Evolutionary conservation across 2,329 filamentous ascomycete genomes (phyloP).

Genomic region (Camillea tinctor): DNA sequence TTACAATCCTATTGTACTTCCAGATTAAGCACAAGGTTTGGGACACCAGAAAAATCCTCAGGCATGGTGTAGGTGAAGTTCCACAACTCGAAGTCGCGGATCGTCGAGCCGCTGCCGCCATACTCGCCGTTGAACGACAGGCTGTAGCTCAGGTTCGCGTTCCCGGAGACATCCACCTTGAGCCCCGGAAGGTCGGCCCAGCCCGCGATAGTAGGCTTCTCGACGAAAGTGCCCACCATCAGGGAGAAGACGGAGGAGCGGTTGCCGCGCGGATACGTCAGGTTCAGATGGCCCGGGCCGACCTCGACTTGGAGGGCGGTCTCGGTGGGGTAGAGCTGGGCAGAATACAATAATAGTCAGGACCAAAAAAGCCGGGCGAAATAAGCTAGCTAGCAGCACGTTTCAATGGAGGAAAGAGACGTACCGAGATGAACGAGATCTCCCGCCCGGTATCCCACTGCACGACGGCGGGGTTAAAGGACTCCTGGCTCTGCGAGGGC

Average conservation of each 20-base stretch:
- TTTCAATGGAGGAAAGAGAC: conserved; percentile 2
- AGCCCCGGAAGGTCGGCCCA: conserved; percentile 51
- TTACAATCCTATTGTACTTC: not conserved
- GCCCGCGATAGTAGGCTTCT: conserved; percentile 41
- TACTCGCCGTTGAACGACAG: conserved; percentile 43
- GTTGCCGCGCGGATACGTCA: conserved; percentile 55
- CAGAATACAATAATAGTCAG: conserved; percentile 5
- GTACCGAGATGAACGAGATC: conserved; percentile 33
- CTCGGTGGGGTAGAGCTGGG: conserved; percentile 40
- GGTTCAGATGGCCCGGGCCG: conserved; percentile 40
- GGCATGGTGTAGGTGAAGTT: conserved; percentile 5
- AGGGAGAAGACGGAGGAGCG: conserved; percentile 49
- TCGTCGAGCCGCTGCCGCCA: conserved; percentile 32
- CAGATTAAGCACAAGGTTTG: not conserved
- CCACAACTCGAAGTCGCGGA: conserved; percentile 46
- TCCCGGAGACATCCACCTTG: conserved; percentile 44
- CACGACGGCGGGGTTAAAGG: conserved; percentile 59
- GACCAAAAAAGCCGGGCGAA: not conserved
- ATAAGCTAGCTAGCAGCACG: no score
- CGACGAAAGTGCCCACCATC: conserved; percentile 46
- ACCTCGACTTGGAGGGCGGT: conserved; percentile 41
- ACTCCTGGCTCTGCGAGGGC: conserved; percentile 46
- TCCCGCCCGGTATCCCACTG: conserved; percentile 53
- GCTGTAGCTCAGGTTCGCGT: conserved; percentile 38
- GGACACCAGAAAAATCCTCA: not conserved